These are phyloP conservation scores for Tulasnella sp. DNA, from an alignment of 768 basidiomycete species.

Conservation along the genomic window DNA sequence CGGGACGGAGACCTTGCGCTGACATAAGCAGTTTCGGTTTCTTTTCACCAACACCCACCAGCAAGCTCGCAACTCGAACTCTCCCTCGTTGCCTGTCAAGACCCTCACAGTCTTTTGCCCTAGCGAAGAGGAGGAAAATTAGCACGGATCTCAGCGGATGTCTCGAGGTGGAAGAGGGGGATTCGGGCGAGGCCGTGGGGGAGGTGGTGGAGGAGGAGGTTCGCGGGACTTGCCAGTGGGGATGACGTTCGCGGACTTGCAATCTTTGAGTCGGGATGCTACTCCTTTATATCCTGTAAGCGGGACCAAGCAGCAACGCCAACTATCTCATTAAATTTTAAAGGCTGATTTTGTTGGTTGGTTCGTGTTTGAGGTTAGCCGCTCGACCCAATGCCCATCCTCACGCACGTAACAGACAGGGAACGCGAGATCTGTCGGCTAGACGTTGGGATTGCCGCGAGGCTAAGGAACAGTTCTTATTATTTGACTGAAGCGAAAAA, in stretches of 20 bases:
- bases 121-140: too few species aligned
- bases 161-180: slow-evolving; percentile 47
- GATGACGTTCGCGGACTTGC: slow-evolving; percentile 73
- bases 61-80: too few species aligned
- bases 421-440: slow-evolving; percentile 64
- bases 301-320: too few species aligned
- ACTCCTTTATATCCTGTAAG: slow-evolving; percentile 60
- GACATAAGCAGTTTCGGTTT: too few species aligned
- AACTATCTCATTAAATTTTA: too few species aligned
- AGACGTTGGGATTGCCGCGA: slow-evolving; percentile 61
- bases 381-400: slow-evolving; percentile 49
- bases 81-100: too few species aligned
- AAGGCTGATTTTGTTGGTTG: too few species aligned
- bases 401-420: slow-evolving; percentile 60
- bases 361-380: too few species aligned
- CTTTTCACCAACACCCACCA: too few species aligned
- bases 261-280: slow-evolving; percentile 69
- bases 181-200: slow-evolving; percentile 53
- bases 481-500: slow-evolving; percentile 69
- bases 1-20: too few species aligned
- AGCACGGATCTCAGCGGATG: slow-evolving; percentile 38
- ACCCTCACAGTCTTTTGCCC: too few species aligned
- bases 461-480: slow-evolving; percentile 68
- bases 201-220: slow-evolving; percentile 49
- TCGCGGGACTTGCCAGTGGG: slow-evolving; percentile 64